These are phyloP conservation scores for Stephania cephalantha DNA, from an alignment of 164 flowering plant genomes.

Conservation along the genomic window DNA sequence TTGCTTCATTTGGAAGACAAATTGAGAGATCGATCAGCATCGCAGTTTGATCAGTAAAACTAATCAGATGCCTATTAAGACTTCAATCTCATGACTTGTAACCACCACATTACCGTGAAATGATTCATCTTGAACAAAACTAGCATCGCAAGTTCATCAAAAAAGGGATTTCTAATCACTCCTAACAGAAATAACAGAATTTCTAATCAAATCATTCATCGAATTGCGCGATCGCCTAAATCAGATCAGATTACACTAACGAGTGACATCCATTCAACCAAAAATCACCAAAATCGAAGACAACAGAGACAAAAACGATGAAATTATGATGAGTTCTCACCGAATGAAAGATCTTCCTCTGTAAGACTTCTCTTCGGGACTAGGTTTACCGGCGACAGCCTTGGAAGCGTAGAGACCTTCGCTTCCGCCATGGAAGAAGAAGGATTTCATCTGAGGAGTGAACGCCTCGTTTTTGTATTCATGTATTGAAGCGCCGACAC, in stretches of 20 bases:
- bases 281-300: neutral
- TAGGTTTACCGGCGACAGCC: conserved; percentile 10
- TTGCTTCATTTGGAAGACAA: neutral
- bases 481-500: conserved; percentile 53
- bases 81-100: neutral
- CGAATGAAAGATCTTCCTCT: conserved; percentile 69
- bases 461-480: conserved; percentile 53
- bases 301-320: neutral
- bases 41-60: neutral
- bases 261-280: neutral
- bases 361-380: conserved; percentile 24
- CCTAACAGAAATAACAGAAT: neutral
- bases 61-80: neutral
- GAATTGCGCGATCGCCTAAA: neutral
- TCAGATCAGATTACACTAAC: neutral
- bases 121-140: neutral
- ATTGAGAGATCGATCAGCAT: neutral
- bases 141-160: neutral
- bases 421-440: conserved; percentile 87
- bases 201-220: neutral
- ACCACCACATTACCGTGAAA: neutral
- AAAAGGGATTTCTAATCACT: neutral
- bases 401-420: conserved; percentile 77
- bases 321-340: conserved; percentile 22
- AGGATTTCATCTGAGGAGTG: conserved; percentile 43